phyloP scores from a whole-genome alignment of 176 grass and related monocot species.

The Elymus sibiricus region DNA sequence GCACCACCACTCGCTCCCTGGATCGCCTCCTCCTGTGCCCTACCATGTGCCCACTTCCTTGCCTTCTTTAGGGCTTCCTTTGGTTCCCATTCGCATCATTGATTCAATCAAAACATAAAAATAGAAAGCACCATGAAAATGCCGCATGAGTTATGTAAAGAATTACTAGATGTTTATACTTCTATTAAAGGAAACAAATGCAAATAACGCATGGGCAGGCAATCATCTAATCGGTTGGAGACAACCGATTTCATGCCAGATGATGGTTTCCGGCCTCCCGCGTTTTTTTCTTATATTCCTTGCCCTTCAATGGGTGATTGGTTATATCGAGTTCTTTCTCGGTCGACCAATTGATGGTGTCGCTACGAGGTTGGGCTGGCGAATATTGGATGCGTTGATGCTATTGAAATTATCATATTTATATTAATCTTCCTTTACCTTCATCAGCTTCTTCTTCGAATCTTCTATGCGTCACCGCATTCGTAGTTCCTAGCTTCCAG shows the following conservation, averaged over 20 bases:
- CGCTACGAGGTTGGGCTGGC: no score
- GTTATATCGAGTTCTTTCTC: no score
- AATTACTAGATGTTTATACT: background rate
- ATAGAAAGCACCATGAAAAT: background rate
- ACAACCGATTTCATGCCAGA: background rate
- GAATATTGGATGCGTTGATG: no score
- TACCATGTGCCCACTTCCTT: background rate
- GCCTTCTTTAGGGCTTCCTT: background rate
- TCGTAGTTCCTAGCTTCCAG: no score
- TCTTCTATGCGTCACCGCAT: no score
- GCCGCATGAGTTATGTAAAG: background rate
- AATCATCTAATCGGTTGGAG: background rate
- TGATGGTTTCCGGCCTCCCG: background rate
- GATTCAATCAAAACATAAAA: background rate
- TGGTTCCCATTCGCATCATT: background rate
- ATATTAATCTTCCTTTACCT: no score
- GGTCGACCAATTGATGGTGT: no score
- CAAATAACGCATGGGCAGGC: background rate
- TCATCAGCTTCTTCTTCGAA: no score
- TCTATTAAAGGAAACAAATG: background rate
- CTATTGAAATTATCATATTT: no score
- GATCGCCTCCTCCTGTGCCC: constrained; percentile 29
- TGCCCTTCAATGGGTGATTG: no score
- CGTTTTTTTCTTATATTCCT: no score
- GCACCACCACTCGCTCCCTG: constrained; percentile 1